Conservation (phyloP, 2,329 filamentous ascomycete species). For the Aspergillus udagawae region DNA sequence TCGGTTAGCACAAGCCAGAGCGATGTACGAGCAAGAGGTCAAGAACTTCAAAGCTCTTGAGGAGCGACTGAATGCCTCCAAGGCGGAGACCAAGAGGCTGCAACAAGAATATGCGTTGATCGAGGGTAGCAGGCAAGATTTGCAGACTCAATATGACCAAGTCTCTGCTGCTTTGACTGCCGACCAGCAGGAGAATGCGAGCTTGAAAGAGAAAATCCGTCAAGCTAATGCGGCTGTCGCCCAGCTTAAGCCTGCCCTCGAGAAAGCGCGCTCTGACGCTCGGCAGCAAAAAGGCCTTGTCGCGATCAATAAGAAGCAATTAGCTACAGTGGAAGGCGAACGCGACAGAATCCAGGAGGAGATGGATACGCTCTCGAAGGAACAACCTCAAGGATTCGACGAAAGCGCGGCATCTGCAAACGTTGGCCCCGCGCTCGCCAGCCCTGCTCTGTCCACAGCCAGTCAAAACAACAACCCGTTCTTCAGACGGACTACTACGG, state of each 20-base stretch:
- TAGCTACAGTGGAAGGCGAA: slow-evolving; percentile 83
- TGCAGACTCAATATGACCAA: slow-evolving; percentile 78
- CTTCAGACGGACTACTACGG: slow-evolving; percentile 64
- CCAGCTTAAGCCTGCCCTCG: slow-evolving; percentile 82
- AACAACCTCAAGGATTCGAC: slow-evolving; percentile 56
- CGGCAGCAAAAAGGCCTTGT: slow-evolving; percentile 94
- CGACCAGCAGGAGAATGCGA: slow-evolving; percentile 84
- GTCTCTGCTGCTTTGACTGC: slow-evolving; percentile 69
- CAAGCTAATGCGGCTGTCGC: slow-evolving; percentile 76
- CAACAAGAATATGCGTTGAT: slow-evolving; percentile 79
- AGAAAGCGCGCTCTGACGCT: slow-evolving; percentile 87
- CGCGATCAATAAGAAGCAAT: slow-evolving; percentile 97
- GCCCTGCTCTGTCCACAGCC: slow-evolving; percentile 59
- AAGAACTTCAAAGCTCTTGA: slow-evolving; percentile 80
- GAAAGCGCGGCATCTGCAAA: slow-evolving; percentile 30
- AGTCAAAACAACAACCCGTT: slow-evolving; percentile 88
- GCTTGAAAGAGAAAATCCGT: slow-evolving; percentile 81
- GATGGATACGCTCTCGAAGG: slow-evolving; percentile 62
- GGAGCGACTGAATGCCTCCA: slow-evolving; percentile 71
- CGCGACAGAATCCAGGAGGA: slow-evolving; percentile 82
- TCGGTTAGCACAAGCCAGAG: slow-evolving; percentile 77
- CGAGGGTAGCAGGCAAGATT: slow-evolving; percentile 74
- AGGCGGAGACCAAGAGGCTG: slow-evolving; percentile 77
- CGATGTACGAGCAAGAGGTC: slow-evolving; percentile 90
- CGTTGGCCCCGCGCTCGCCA: slow-evolving; percentile 55